phyloP scores from a whole-genome alignment of 768 basidiomycete genomes.

The Rhizopogon rudus region DNA sequence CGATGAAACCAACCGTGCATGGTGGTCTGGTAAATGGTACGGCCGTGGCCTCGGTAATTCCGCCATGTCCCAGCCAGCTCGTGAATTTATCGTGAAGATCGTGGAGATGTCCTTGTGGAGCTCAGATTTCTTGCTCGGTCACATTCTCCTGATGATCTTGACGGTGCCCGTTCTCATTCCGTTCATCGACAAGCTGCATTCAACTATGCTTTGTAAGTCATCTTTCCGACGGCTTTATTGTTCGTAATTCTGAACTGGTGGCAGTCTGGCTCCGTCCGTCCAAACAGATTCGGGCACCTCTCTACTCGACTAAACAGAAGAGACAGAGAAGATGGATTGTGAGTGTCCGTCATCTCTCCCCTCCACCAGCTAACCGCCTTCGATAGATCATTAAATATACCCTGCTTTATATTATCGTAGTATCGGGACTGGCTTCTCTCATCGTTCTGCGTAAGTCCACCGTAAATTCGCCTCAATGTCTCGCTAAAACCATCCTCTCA shows the following conservation, averaged over 20 bases:
- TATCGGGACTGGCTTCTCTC: constrained; percentile 74
- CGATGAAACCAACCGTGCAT: constrained; percentile 96
- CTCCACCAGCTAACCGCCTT: constrained; percentile 2
- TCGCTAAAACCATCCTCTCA: constrained; percentile 26
- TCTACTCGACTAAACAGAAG: constrained; percentile 94
- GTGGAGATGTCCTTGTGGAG: constrained; percentile 97
- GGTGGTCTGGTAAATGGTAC: constrained; percentile 99
- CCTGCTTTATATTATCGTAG: constrained; percentile 71
- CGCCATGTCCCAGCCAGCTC: constrained; percentile 91
- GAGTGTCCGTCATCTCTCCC: constrained; percentile 17
- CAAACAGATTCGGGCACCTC: constrained; percentile 88
- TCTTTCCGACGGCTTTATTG: neutral
- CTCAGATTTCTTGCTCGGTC: constrained; percentile 87
- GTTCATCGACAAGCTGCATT: constrained; percentile 83
- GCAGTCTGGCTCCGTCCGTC: constrained; percentile 93
- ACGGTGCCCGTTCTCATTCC: constrained; percentile 84
- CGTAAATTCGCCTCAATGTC: constrained; percentile 3
- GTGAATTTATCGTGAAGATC: constrained; percentile 97
- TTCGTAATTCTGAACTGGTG: constrained; percentile 7
- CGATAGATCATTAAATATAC: constrained; percentile 80
- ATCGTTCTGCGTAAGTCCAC: constrained; percentile 70
- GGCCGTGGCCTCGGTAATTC: constrained; percentile 89
- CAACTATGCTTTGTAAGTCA: constrained; percentile 84
- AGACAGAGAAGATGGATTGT: constrained; percentile 90
- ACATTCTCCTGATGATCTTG: constrained; percentile 82